Percentiles rank a stretch among this genome's conserved stretches.
These are phyloP conservation scores for Ilex asprella DNA, from an alignment of 257 asterid species.

Conservation along the genomic window DNA sequence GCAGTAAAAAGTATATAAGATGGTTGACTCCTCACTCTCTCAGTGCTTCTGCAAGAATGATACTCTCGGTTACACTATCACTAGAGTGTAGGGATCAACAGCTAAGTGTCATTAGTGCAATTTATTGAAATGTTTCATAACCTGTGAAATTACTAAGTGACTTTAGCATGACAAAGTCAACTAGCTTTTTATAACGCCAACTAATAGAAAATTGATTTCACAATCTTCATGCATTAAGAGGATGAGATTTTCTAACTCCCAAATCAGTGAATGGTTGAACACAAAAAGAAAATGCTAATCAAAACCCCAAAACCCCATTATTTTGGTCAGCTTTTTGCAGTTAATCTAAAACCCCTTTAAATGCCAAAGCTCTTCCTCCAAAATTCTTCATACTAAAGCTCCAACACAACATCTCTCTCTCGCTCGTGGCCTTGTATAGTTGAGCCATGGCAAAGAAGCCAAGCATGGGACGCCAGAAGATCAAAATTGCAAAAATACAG, in stretches of 20 bases:
- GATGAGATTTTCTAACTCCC: conserved; percentile 42
- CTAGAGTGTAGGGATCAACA: too few species aligned
- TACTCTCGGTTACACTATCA: too few species aligned
- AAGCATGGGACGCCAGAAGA: conserved; percentile 68
- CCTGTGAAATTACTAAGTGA: too few species aligned
- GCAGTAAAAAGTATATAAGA: too few species aligned
- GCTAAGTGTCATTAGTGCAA: too few species aligned
- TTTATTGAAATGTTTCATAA: too few species aligned
- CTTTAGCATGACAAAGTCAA: background rate
- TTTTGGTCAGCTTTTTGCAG: conserved; percentile 12
- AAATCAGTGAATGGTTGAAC: conserved; percentile 32
- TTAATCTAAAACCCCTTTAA: conserved; percentile 22
- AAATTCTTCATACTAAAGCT: background rate
- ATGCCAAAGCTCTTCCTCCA: conserved; percentile 6
- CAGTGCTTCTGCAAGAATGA: too few species aligned
- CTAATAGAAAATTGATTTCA: conserved; percentile 9
- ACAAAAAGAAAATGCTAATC: background rate
- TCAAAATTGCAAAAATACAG: conserved; percentile 67
- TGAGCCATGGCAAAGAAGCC: conserved; percentile 51
- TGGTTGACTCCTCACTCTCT: too few species aligned
- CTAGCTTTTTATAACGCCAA: conserved; percentile 17
- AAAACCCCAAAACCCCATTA: conserved; percentile 11
- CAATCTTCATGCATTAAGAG: conserved; percentile 24
- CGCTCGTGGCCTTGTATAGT: background rate
- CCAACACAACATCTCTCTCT: background rate